Percentiles rank a stretch among this genome's conserved stretches.
phyloP scores from a whole-genome alignment of 108 stramenopile species.

The Phaeodactylum tricornutum region DNA sequence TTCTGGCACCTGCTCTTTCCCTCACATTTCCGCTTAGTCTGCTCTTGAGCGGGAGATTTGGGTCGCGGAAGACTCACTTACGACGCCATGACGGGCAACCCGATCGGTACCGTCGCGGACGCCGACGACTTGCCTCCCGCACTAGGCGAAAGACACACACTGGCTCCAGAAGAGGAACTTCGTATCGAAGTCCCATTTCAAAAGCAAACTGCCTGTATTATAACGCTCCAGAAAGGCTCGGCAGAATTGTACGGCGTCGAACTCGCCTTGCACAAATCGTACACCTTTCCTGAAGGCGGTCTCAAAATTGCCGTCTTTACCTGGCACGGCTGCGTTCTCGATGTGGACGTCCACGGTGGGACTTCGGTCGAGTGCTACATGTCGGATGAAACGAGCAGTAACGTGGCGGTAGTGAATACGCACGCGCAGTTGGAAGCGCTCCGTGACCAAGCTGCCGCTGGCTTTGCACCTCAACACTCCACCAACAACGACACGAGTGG shows the following conservation, averaged over 20 bases:
- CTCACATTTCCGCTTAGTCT: too few species aligned
- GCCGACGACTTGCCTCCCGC: constrained; percentile 5
- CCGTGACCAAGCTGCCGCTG: constrained; percentile 61
- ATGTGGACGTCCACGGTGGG: constrained; percentile 26
- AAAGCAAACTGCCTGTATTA: constrained; percentile 2
- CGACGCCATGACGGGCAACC: too few species aligned
- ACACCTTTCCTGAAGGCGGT: constrained; percentile 34
- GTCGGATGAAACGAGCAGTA: constrained; percentile 60
- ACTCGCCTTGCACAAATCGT: constrained; percentile 42
- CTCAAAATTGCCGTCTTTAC: constrained; percentile 79
- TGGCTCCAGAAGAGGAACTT: constrained; percentile 37
- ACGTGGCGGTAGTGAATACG: constrained; percentile 82
- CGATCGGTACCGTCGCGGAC: too few species aligned
- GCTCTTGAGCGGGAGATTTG: too few species aligned
- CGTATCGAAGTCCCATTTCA: constrained; percentile 45
- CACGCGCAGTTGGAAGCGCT: constrained; percentile 87
- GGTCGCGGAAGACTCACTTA: too few species aligned
- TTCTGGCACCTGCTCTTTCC: too few species aligned
- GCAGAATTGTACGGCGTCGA: constrained; percentile 52
- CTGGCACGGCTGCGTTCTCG: constrained; percentile 83
- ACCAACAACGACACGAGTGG: not conserved
- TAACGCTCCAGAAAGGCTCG: constrained; percentile 26
- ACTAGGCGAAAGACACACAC: constrained; percentile 24
- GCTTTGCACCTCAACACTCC: constrained; percentile 1
- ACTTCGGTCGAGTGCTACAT: constrained; percentile 21